A percentile compares a stretch with the other conserved stretches of the same genome.
Conservation (phyloP, 176 grass and related monocot genomes). For the Bolboschoenus planiculmis region DNA sequence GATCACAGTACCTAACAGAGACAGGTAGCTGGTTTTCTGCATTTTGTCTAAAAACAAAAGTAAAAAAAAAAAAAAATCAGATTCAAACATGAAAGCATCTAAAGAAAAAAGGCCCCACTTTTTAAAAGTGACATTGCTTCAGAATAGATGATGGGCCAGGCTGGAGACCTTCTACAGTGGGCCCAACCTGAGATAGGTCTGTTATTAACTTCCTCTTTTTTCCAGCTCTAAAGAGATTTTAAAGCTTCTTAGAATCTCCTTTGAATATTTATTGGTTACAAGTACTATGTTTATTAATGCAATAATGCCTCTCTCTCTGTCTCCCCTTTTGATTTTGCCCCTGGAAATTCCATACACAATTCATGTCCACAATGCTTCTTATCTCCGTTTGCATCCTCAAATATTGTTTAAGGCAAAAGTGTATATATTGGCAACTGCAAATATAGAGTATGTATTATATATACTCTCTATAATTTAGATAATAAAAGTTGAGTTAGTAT, state of each 20-base stretch:
- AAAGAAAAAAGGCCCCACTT: slow-evolving; percentile 13
- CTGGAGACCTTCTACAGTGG: slow-evolving; percentile 10
- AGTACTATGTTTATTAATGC: slow-evolving; percentile 17
- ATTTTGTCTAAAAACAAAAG: not conserved
- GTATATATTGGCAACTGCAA: no score
- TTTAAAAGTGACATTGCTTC: not conserved
- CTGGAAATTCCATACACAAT: not conserved
- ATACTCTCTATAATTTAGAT: no score
- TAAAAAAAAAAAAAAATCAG: not conserved
- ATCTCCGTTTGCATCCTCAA: not conserved
- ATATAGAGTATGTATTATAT: no score
- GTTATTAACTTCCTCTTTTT: slow-evolving; percentile 10
- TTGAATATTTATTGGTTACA: slow-evolving; percentile 8
- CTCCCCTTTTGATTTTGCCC: not conserved
- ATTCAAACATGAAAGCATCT: slow-evolving; percentile 16
- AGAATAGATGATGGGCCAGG: slow-evolving; percentile 17
- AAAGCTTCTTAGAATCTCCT: slow-evolving; percentile 21
- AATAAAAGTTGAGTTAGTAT: no score
- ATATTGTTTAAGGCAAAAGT: no score
- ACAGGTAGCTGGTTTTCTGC: slow-evolving; percentile 8
- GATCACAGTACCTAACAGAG: not conserved
- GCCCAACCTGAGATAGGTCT: slow-evolving; percentile 3
- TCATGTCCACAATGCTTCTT: not conserved
- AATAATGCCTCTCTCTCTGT: not conserved
- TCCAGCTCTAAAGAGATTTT: slow-evolving; percentile 23